A percentile compares a stretch with the other conserved stretches of the same genome.
These are phyloP conservation scores for Trichoderma asperellum DNA, from an alignment of 2,329 filamentous ascomycete species.

Conservation along the genomic window DNA sequence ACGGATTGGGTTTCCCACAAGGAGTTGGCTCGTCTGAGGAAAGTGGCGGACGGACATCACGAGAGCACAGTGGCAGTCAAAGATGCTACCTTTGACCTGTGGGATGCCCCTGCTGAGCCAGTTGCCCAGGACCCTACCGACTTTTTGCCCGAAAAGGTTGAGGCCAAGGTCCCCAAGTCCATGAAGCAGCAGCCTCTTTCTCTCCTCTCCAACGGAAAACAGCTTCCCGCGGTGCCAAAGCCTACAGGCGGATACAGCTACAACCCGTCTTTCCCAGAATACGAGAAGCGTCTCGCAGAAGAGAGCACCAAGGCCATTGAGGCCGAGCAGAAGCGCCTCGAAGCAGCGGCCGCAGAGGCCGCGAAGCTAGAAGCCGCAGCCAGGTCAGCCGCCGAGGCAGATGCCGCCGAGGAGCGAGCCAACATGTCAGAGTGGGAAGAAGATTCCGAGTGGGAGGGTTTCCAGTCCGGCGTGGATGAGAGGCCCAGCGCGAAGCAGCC, in stretches of 20 bases:
- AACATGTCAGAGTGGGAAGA: constrained; percentile 76
- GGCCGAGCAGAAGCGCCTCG: constrained; percentile 74
- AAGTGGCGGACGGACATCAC: constrained; percentile 75
- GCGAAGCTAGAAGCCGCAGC: constrained; percentile 69
- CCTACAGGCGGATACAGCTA: constrained; percentile 87
- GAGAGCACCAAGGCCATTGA: constrained; percentile 81
- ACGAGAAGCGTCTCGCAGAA: constrained; percentile 72
- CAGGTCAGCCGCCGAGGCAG: constrained; percentile 71
- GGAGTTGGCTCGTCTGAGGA: constrained; percentile 77
- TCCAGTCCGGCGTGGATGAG: constrained; percentile 76
- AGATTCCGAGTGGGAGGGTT: constrained; percentile 89
- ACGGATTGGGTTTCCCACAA: constrained; percentile 81
- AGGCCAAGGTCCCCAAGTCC: constrained; percentile 73
- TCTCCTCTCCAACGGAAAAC: constrained; percentile 79
- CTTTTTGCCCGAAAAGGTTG: constrained; percentile 68
- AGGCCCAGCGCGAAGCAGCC: constrained; percentile 69
- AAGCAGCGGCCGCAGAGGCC: constrained; percentile 67
- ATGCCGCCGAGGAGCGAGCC: constrained; percentile 70
- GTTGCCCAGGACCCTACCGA: constrained; percentile 47
- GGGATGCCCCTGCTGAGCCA: constrained; percentile 57
- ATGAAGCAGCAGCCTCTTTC: constrained; percentile 78
- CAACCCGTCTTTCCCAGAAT: constrained; percentile 87
- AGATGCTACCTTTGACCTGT: constrained; percentile 78
- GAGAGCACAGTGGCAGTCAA: constrained; percentile 57
- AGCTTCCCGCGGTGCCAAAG: constrained; percentile 75